Base-by-base conservation (phyloP, 768 basidiomycete genomes). In the Suillus lakei region DNA sequence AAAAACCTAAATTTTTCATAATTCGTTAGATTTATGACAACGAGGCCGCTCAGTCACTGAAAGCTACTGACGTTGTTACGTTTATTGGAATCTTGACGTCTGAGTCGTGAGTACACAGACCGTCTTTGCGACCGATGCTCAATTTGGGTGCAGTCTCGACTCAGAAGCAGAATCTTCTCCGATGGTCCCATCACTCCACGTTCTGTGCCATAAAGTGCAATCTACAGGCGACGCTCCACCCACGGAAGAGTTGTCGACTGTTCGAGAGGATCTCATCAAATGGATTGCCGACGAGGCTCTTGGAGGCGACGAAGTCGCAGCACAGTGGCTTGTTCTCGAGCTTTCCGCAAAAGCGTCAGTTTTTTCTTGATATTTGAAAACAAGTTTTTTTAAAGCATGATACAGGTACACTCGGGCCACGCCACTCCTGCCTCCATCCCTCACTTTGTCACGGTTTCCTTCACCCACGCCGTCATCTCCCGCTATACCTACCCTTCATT, bases 281-380 rank as follows among this genome's bases (percentile, higher is more conserved):
- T 95, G 93, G 93, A 85, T 95, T 58, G 90, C 92, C 1, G 76
- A 83, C 28, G 87, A 91, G 71, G 86, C 83, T 13, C 80, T 95
- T 5, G 90, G 83, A 0, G 89, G 91, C 5, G 93, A 95, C 71
- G 74, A 70, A 36, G 79, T 85, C 26, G 88, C 88, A 2, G 91
- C 92, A 28, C 89, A 93, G 76, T 93, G 90, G 90, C 80, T 91
- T 8, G 79, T 95, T 5, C 79, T 94, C 32, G 79, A 83, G 50
- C 71, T 82, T 53, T 81, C 90, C 18, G 82, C 88, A 34, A 83
- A 83, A 77, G 85, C 90, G 93, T 94, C 71, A 68, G 91, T 80
- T 44, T 39, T 26, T 38, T 32, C 54, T 21, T 66, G 30, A 71
- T 59, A 12, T 32, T 56, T 59, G 6, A 18, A 38, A 51, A 21